A percentile compares a stretch with the other conserved stretches of the same genome.
phyloP scores from a whole-genome alignment of 2,329 filamentous ascomycete genomes.

The Hypocreales sp. region DNA sequence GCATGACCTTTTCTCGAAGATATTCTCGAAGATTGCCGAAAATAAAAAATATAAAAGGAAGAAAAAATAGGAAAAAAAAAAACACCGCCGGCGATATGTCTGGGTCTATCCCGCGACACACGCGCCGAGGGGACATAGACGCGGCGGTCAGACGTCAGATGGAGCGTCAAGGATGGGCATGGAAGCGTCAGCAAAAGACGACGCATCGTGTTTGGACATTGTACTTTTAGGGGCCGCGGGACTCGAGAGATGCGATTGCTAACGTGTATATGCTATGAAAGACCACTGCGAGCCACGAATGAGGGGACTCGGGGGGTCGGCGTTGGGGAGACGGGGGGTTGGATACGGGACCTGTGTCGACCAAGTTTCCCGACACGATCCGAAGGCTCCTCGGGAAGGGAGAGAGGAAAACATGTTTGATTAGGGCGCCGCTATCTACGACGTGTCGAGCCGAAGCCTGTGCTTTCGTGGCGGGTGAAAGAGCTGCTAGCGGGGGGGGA shows the following conservation, averaged over 20 bases:
- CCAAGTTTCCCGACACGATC: neutral
- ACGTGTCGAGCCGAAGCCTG: conserved; percentile 57
- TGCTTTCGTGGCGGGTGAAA: conserved; percentile 48
- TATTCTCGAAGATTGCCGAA: no score
- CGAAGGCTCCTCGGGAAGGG: neutral
- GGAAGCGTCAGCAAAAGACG: no score
- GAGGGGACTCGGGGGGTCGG: conserved; percentile 1
- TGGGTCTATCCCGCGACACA: no score
- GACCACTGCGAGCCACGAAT: conserved; percentile 1
- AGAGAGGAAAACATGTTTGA: neutral
- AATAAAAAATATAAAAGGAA: no score
- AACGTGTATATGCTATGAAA: conserved; percentile 8
- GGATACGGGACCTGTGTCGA: conserved; percentile 4
- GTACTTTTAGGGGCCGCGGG: conserved; percentile 9
- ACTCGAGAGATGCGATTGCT: conserved; percentile 3
- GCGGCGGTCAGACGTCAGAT: neutral
- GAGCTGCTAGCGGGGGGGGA: conserved; percentile 18
- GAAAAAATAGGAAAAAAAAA: no score
- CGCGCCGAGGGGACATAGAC: neutral
- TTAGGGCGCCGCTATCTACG: conserved; percentile 36
- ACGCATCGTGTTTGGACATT: conserved; percentile 9
- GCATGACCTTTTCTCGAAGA: no score
- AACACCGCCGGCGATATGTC: no score
- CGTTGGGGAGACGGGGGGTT: conserved; percentile 7
- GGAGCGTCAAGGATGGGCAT: no score